A percentile compares a stretch with the other conserved stretches of the same genome.
Conservation (phyloP, 495 filamentous ascomycete species). For the Penicillium flavigenum region DNA sequence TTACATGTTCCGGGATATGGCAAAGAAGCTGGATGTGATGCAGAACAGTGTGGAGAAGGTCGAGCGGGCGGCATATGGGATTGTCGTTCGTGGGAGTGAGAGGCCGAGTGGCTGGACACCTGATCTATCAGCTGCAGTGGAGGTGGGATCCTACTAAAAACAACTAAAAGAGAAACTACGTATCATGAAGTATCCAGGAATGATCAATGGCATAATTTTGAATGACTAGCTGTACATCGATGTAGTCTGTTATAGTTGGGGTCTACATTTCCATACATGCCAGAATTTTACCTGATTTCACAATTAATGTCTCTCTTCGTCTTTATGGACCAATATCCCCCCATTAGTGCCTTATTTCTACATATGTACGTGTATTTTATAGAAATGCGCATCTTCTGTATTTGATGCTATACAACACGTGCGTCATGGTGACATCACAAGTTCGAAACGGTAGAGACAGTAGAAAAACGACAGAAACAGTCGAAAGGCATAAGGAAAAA, state of each 20-base stretch:
- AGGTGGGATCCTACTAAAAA: conserved; percentile 46
- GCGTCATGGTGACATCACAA: conserved; percentile 34
- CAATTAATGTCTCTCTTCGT: background rate
- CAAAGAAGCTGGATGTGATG: conserved; percentile 87
- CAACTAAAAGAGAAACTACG: no score
- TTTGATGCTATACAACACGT: conserved; percentile 4
- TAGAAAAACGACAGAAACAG: background rate
- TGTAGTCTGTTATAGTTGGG: background rate
- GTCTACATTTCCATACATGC: background rate
- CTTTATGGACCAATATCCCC: background rate
- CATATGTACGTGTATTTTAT: background rate
- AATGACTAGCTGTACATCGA: background rate
- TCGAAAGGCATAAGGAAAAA: background rate
- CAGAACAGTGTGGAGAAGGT: conserved; percentile 88
- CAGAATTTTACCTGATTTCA: background rate
- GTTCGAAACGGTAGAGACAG: conserved; percentile 3
- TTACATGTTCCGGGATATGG: conserved; percentile 58
- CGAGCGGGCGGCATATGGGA: conserved; percentile 82
- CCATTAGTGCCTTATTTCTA: background rate
- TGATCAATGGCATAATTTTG: background rate
- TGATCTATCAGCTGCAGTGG: conserved; percentile 57
- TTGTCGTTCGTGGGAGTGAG: conserved; percentile 82
- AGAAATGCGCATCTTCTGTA: background rate
- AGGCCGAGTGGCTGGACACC: conserved; percentile 91
- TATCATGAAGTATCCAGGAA: background rate